Conservation (phyloP, 106 monocot species). For the Apostasia shenzhenica region DNA sequence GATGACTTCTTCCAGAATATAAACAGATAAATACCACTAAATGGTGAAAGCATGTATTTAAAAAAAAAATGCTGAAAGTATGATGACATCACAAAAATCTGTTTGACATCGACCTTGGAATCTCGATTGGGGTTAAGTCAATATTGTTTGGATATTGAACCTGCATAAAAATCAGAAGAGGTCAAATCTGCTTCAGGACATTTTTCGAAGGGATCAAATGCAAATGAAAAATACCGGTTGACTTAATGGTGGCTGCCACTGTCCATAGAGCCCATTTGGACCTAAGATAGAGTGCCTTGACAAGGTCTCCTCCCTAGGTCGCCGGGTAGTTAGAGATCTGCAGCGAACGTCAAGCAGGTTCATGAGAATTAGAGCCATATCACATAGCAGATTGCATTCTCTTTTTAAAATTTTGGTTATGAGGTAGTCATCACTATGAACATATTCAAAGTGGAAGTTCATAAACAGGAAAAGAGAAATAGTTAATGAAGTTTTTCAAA, state of each 20-base stretch:
- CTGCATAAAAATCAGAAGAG: conserved; percentile 32
- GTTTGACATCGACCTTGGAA: conserved; percentile 42
- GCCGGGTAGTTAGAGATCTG: conserved; percentile 58
- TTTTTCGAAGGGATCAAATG: neutral
- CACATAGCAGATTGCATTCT: no score
- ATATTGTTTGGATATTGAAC: conserved; percentile 85
- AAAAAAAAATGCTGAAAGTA: conserved; percentile 7
- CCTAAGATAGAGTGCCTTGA: conserved; percentile 91
- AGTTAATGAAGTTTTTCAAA: no score
- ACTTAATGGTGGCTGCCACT: conserved; percentile 55
- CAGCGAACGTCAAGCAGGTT: conserved; percentile 15
- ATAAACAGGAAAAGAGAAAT: no score
- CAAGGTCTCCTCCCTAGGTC: conserved; percentile 79
- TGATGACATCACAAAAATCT: neutral
- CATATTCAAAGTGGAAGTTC: no score
- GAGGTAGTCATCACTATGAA: no score
- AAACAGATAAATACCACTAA: neutral
- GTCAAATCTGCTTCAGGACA: conserved; percentile 6
- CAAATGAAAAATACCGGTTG: conserved; percentile 41
- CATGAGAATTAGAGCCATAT: neutral
- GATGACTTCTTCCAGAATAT: neutral
- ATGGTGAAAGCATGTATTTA: neutral
- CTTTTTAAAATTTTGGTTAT: no score
- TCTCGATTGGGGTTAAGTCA: conserved; percentile 56
- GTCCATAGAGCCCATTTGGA: conserved; percentile 88